Percentiles rank a stretch among this genome's conserved stretches.
These are phyloP conservation scores for Physcomitrium patens DNA, from an alignment of 225 moss, liverwort and hornwort species.

Conservation along the genomic window DNA sequence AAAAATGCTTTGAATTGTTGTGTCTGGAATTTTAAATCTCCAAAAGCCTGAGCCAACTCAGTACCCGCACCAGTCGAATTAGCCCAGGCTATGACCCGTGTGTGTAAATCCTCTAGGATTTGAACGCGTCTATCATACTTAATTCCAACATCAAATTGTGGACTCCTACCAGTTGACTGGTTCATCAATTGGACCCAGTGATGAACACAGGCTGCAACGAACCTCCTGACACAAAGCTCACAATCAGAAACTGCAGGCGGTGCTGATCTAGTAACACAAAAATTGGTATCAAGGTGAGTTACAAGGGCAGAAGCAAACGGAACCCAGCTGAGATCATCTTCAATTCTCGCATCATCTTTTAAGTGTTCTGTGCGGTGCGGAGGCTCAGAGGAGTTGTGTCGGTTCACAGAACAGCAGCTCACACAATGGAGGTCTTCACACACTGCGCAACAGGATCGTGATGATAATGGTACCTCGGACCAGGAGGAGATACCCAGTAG, in stretches of 20 bases:
- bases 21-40: conserved; percentile 32
- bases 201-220: conserved; percentile 44
- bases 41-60: conserved; percentile 33
- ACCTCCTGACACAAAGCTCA: conserved; percentile 9
- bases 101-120: conserved; percentile 38
- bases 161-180: conserved; percentile 20
- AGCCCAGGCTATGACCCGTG: conserved; percentile 34
- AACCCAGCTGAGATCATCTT: conserved; percentile 36
- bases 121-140: conserved; percentile 32
- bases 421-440: conserved; percentile 46
- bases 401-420: conserved; percentile 46
- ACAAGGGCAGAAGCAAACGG: conserved; percentile 44
- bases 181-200: conserved; percentile 44
- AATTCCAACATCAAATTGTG: conserved; percentile 16
- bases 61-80: conserved; percentile 17
- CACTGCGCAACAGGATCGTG: conserved; percentile 33
- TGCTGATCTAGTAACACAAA: not conserved
- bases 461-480: conserved; percentile 16
- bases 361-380: conserved; percentile 48
- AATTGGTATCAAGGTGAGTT: conserved; percentile 27
- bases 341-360: conserved; percentile 26
- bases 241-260: conserved; percentile 1
- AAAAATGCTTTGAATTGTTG: conserved; percentile 29
- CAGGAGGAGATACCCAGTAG: conserved; percentile 37
- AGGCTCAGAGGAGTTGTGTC: conserved; percentile 36